Conservation (phyloP, 768 basidiomycete genomes). For the Naganishia vaughanmartiniae region DNA sequence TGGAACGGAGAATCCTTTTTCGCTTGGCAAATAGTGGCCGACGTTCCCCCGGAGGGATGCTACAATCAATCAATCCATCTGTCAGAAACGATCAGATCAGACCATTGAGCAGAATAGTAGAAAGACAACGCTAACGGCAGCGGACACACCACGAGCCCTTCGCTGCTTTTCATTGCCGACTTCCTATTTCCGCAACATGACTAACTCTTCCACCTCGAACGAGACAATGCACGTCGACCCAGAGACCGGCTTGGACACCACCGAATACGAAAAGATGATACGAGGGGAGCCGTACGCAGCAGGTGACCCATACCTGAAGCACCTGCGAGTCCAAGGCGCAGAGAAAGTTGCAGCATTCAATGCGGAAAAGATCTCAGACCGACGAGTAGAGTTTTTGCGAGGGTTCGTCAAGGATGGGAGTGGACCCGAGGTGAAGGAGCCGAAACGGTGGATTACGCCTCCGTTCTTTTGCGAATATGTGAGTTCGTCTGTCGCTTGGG, state of each 20-base stretch:
- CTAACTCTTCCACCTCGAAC: not conserved
- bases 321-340: conserved; percentile 31
- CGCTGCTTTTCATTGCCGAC: too few relatives aligned
- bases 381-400: conserved; percentile 33
- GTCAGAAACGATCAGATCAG: too few relatives aligned
- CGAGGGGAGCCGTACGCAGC: conserved; percentile 14
- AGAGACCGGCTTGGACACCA: conserved; percentile 12
- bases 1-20: too few relatives aligned
- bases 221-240: not conserved
- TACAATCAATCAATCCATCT: not conserved
- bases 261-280: not conserved
- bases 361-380: conserved; percentile 27
- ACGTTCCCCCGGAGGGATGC: too few relatives aligned
- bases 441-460: conserved; percentile 28
- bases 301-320: conserved; percentile 38
- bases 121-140: too few relatives aligned
- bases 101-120: too few relatives aligned
- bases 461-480: conserved; percentile 47
- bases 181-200: not conserved
- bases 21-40: too few relatives aligned
- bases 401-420: conserved; percentile 26
- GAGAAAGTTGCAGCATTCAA: conserved; percentile 33
- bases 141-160: too few relatives aligned
- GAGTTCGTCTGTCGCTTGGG: conserved; percentile 20
- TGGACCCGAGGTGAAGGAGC: conserved; percentile 16